Evolutionary conservation across 2,329 filamentous ascomycete genomes (phyloP), one percentile per base, ranked within the genome.

Genomic region (Trichoderma hamatum): DNA sequence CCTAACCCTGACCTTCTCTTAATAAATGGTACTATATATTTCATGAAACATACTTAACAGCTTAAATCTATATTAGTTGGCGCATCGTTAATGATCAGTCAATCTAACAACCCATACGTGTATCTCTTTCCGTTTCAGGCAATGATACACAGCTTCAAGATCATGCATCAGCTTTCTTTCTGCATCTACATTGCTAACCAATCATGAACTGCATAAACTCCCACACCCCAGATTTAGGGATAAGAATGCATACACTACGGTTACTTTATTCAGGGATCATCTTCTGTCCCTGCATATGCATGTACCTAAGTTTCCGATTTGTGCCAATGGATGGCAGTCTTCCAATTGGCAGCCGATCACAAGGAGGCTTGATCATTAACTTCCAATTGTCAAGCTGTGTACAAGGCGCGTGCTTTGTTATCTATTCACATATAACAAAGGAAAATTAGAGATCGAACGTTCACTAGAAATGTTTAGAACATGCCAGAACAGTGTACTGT

Each of bases 51-150:
- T 51, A 3, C 16, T 43, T 24, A 32, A 43, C 4, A 43, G 19
- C 16, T 43, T 21, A 30, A 21, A 6, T 13, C n/a, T 34, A 21
- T 28, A 11, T 46, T 32, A 55, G 26, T 21, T 55, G 28, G 19
- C 24, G 43, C n/a, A 32, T 43, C 24, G 19, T 34, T 16, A 46
- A 32, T 10, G 24, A 5, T 21, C 24, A 16, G 2, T 2, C 13
- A 16, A 55, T 19, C 13, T 30, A 21, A 30, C 62, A 14, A 65
- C 39, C 43, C 49, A 55, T 24, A n/a, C 55, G 34, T 24, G 13
- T 52, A 43, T 65, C 19, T 16, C 13, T 43, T 55, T 65, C 62
- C 62, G 43, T 13, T 65, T 65, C 19, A 32, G n/a, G 51, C 5
- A 65, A 65, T 65, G 62, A 55, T 43, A 24, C 51, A 55, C 34